phyloP scores from a whole-genome alignment of 1,139 yeast species.

The Hansenula lynferdii region DNA sequence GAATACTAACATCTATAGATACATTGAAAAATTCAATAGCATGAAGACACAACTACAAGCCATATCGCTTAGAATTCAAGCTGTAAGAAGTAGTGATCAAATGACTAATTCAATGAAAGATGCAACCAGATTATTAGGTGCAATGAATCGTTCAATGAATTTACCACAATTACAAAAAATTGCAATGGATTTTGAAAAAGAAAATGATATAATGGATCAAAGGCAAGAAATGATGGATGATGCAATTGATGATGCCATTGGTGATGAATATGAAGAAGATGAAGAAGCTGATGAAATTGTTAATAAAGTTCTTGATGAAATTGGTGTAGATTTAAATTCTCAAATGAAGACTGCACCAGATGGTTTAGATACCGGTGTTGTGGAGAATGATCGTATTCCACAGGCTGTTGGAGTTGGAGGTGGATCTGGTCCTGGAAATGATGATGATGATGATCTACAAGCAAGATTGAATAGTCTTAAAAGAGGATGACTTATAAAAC shows the following conservation, averaged over 20 bases:
- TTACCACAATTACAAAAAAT: constrained; percentile 84
- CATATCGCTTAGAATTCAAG: constrained; percentile 81
- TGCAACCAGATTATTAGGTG: constrained; percentile 80
- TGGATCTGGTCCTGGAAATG: constrained; percentile 29
- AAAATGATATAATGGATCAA: constrained; percentile 96
- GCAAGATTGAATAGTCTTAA: constrained; percentile 84
- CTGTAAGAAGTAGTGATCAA: constrained; percentile 90
- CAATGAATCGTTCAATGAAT: constrained; percentile 89
- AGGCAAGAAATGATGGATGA: constrained; percentile 99
- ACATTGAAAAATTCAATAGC: constrained; percentile 81
- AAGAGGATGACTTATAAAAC: constrained; percentile 29
- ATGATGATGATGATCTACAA: constrained; percentile 79
- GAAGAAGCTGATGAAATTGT: constrained; percentile 94
- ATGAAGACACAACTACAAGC: constrained; percentile 97
- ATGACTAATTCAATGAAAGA: constrained; percentile 95
- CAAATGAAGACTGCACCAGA: constrained; percentile 67
- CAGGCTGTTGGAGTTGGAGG: constrained; percentile 39
- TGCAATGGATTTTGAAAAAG: constrained; percentile 92
- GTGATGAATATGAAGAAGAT: constrained; percentile 72
- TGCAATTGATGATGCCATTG: constrained; percentile 94
- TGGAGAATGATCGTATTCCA: constrained; percentile 38
- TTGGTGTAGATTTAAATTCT: constrained; percentile 80
- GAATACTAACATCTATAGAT: constrained; percentile 21
- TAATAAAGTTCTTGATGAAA: constrained; percentile 88
- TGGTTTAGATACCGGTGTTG: constrained; percentile 34